Evolutionary conservation across 2,329 filamentous ascomycete species (phyloP), one percentile per base, ranked within the genome.

Genomic region (Plenodomus biglobosus): DNA sequence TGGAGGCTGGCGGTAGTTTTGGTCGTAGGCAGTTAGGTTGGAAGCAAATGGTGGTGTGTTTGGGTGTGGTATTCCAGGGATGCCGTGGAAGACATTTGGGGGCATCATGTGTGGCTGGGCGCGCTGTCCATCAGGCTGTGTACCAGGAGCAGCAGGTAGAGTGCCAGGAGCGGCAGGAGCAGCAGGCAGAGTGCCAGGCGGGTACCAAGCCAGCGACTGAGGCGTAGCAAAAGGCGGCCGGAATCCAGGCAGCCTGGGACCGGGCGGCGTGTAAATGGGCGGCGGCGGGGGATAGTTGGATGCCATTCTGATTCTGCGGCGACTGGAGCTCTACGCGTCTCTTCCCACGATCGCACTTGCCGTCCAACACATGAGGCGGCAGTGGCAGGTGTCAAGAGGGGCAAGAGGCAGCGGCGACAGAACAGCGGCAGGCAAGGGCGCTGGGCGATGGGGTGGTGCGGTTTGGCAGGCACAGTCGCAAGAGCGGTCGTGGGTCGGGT

Each of bases 211-310:
- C n/a, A n/a, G n/a, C n/a, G n/a, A n/a, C n/a, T n/a, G n/a, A n/a
- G n/a, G n/a, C n/a, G n/a, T n/a, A n/a, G n/a, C n/a, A n/a, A n/a
- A n/a, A n/a, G n/a, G n/a, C n/a, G n/a, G n/a, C n/a, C n/a, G n/a
- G n/a, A n/a, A n/a, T n/a, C n/a, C n/a, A n/a, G n/a, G n/a, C n/a
- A n/a, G n/a, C n/a, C n/a, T n/a, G n/a, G n/a, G n/a, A n/a, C n/a
- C n/a, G n/a, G n/a, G n/a, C n/a, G n/a, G n/a, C n/a, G n/a, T 56
- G 44, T 59, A 62, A 15, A n/a, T 15, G 17, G 51, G 56, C 11
- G 62, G 64, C 44, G 61, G 65, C 42, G 59, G 50, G 34, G 62
- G 60, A 52, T 67, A 61, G 58, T 61, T 65, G 27, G 7, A 32
- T 15, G 65, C 65, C 67, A 70, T 70, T 21, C 24, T 48, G 50